These are phyloP conservation scores for Pogostemon cablin DNA, from an alignment of 257 asterid genomes.

Conservation along the genomic window DNA sequence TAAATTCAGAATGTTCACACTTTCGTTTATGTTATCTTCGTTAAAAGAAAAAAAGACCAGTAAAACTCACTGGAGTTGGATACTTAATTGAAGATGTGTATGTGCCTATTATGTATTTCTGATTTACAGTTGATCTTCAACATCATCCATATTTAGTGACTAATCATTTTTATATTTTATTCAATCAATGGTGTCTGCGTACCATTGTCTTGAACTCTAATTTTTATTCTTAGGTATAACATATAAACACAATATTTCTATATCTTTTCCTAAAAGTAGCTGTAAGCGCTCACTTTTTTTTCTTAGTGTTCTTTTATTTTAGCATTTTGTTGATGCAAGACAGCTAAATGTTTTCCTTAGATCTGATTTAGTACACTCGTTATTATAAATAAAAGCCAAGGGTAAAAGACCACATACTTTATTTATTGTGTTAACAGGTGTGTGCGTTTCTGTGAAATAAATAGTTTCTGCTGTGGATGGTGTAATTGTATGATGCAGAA, in stretches of 20 bases:
- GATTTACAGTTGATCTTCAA: slow-evolving; percentile 1
- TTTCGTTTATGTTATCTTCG: background rate
- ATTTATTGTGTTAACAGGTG: background rate
- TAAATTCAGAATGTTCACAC: slow-evolving; percentile 1
- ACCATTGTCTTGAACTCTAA: background rate
- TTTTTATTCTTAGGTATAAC: background rate
- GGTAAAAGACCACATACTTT: background rate
- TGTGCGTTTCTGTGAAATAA: background rate
- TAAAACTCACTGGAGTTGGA: background rate
- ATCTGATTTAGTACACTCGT: background rate
- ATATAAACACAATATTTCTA: background rate
- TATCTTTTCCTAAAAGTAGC: background rate
- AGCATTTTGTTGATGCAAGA: background rate
- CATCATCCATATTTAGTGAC: slow-evolving; percentile 3
- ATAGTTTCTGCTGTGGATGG: slow-evolving; percentile 3
- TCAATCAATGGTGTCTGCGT: background rate
- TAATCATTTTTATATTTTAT: background rate
- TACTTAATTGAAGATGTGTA: slow-evolving; percentile 10
- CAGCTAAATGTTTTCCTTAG: background rate
- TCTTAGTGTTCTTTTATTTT: background rate
- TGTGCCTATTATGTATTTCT: background rate
- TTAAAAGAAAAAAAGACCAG: background rate
- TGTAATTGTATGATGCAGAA: background rate
- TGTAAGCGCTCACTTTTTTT: background rate
- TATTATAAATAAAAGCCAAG: background rate